Evolutionary conservation across 2,329 filamentous ascomycete species (phyloP), one percentile per base, ranked within the genome.

Genomic region (Beauveria sp.): DNA sequence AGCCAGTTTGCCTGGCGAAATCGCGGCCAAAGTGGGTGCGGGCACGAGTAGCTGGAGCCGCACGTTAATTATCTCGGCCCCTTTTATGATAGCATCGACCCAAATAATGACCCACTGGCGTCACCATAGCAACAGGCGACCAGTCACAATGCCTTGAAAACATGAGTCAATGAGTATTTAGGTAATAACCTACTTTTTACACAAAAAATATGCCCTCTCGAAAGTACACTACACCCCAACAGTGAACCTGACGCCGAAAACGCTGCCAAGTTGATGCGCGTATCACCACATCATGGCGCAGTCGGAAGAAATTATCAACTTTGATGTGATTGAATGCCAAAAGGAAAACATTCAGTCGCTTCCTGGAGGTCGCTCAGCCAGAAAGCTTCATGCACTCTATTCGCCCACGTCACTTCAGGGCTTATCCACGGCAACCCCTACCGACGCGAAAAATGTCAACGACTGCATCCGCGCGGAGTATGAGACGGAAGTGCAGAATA

Each of bases 291-390:
- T 24, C 69, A 85, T 86, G 77, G 77, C 78, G 65, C 67, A 68
- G 43, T 74, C 77, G 64, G 75, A 76, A 63, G 83, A 87, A 67
- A 74, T 85, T 45, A 85, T 88, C 71, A 78, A 86, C 77, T 98
- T 99, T 78, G 90, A 96, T 69, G 84, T 97, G 65, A 97, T 99
- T 76, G 95, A 99, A 77, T 86, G 85, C 52, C 93, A 97, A 69
- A 99, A 99, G 77, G 95, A 99, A 78, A 99, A 99, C 75, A 97
- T 99, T 61, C 93, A 97, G 75, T 87, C 92, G 24, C 82, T 99
- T 14, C 93, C 93, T 18, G 89, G 91, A 65, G 95, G 83, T 24
- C 80, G 95, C 66, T 98, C 93, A 46, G 95, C 93, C 51, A 90
- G 87, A 77, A 93, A 95, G 59, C 87, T 99, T 57, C 92, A 88